A percentile compares a stretch with the other conserved stretches of the same genome.
Conservation (phyloP, 2,329 filamentous ascomycete species). For the Diaporthe sp. region DNA sequence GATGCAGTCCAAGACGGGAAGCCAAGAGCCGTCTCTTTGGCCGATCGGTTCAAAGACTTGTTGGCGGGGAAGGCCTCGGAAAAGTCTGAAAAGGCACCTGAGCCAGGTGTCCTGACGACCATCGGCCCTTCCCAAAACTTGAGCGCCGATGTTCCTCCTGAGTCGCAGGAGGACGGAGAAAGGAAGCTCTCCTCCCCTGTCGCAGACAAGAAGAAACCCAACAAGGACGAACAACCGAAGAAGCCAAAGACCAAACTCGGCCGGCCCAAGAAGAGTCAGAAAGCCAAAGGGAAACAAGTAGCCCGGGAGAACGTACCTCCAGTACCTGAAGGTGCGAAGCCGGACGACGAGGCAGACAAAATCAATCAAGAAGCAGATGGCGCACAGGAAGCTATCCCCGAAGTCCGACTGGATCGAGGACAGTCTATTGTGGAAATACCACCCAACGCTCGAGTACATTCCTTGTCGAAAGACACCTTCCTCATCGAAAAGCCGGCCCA, state of each 20-base stretch:
- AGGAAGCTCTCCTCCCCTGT: background rate
- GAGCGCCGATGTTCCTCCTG: background rate
- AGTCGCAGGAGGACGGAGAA: background rate
- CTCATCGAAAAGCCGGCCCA: slow-evolving; percentile 4
- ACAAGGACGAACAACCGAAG: background rate
- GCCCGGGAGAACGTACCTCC: background rate
- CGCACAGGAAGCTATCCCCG: background rate
- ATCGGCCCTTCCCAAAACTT: background rate
- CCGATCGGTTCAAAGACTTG: background rate
- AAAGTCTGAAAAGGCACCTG: background rate
- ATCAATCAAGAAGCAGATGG: background rate
- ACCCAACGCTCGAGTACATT: slow-evolving; percentile 32
- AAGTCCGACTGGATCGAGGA: background rate
- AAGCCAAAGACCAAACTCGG: slow-evolving; percentile 18
- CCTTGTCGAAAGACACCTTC: slow-evolving; percentile 33
- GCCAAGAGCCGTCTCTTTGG: background rate
- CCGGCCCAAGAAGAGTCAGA: slow-evolving; percentile 5
- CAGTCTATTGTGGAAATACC: slow-evolving; percentile 33
- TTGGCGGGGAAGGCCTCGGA: slow-evolving; percentile 6
- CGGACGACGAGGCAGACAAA: background rate
- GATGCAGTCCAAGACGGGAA: slow-evolving; percentile 10
- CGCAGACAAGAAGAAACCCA: background rate
- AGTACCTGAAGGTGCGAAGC: background rate
- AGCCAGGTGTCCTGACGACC: background rate
- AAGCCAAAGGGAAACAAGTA: slow-evolving; percentile 9